These are phyloP conservation scores for Coprinopsis sp. DNA, from an alignment of 768 basidiomycete species.

Conservation along the genomic window DNA sequence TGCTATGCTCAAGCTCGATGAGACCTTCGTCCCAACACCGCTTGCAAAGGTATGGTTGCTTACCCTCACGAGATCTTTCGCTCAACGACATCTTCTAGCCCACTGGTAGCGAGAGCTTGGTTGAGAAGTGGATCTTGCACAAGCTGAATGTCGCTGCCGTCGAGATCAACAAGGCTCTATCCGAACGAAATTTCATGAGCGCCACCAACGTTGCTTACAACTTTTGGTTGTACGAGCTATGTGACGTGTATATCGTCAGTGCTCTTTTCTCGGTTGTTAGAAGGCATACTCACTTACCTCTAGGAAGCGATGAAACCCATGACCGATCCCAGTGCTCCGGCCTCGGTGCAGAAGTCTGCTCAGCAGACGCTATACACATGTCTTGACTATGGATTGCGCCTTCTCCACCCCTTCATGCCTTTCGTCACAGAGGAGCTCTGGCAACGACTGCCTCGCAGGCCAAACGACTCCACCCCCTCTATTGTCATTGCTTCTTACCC, in stretches of 20 bases:
- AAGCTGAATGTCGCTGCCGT: slow-evolving; percentile 80
- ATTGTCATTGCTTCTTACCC: slow-evolving; percentile 92
- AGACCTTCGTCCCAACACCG: slow-evolving; percentile 70
- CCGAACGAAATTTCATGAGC: slow-evolving; percentile 86
- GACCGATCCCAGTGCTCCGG: slow-evolving; percentile 73
- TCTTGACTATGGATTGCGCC: slow-evolving; percentile 81
- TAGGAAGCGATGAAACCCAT: slow-evolving; percentile 99
- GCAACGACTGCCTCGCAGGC: slow-evolving; percentile 89
- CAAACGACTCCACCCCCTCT: slow-evolving; percentile 75
- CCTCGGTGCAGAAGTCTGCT: slow-evolving; percentile 67
- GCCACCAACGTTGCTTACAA: slow-evolving; percentile 83
- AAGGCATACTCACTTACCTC: slow-evolving; percentile 2
- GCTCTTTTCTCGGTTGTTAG: neutral
- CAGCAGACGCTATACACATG: slow-evolving; percentile 96
- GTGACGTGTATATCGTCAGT: slow-evolving; percentile 95
- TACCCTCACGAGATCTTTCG: neutral
- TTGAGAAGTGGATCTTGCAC: slow-evolving; percentile 93
- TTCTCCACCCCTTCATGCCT: slow-evolving; percentile 98
- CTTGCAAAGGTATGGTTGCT: slow-evolving; percentile 50
- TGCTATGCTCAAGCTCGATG: slow-evolving; percentile 95
- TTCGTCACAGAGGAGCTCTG: slow-evolving; percentile 98
- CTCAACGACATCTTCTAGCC: slow-evolving; percentile 45
- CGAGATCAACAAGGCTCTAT: slow-evolving; percentile 71
- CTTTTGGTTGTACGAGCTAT: slow-evolving; percentile 99
- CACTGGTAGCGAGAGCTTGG: slow-evolving; percentile 85